Percentiles rank a stretch among this genome's conserved stretches.
phyloP scores from a whole-genome alignment of 192 early-diverging fungal genomes.

The Umbelopsis sp. region DNA sequence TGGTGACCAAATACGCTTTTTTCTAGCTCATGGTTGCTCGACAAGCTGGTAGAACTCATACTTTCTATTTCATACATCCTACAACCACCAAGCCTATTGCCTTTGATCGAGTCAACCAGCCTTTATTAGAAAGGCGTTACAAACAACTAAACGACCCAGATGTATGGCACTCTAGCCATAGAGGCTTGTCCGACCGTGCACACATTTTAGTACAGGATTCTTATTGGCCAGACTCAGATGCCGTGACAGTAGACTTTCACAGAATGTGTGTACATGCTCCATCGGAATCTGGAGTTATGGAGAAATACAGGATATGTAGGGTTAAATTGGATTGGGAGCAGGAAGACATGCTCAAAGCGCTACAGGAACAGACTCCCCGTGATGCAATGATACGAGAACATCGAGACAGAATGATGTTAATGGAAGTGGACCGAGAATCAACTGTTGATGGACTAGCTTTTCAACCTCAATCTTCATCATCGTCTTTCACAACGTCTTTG shows the following conservation, averaged over 20 bases:
- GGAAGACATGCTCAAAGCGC: conserved; percentile 17
- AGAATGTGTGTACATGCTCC: conserved; percentile 21
- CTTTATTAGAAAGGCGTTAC: conserved; percentile 22
- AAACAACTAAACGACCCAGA: neutral
- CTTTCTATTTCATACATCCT: conserved; percentile 23
- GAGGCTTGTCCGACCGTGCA: conserved; percentile 3
- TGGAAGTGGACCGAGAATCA: neutral
- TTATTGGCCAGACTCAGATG: conserved; percentile 22
- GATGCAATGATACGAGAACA: conserved; percentile 15
- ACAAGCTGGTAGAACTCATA: conserved; percentile 24
- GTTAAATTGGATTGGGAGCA: conserved; percentile 17
- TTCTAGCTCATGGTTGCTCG: conserved; percentile 18
- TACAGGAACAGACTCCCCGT: conserved; percentile 13
- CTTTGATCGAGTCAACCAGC: conserved; percentile 26
- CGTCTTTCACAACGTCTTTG: neutral
- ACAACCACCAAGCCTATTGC: conserved; percentile 11
- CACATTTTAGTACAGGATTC: conserved; percentile 22
- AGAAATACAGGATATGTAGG: conserved; percentile 19
- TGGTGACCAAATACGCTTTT: neutral
- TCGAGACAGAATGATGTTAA: conserved; percentile 15
- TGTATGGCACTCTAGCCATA: conserved; percentile 15
- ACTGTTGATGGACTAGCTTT: neutral
- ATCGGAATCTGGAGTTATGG: neutral
- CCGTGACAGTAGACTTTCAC: conserved; percentile 3
- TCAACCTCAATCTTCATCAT: neutral